Base-by-base conservation (phyloP, 1,284 basidiomycete species). In the Gomphus bonarii region DNA sequence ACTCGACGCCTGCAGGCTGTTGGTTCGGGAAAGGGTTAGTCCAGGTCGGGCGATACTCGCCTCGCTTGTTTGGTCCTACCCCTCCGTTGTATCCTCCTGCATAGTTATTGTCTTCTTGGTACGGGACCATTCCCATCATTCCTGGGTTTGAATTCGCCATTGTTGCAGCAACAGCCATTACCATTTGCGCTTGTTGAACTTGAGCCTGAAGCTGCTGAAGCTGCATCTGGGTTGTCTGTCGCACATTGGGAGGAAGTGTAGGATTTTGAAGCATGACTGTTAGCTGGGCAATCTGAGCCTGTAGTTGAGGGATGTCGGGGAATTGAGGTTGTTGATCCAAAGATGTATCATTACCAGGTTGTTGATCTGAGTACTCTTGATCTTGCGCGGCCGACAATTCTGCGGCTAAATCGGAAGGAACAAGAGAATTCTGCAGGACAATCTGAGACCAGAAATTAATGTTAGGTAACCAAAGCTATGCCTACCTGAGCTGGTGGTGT, bases 281-380 rank as follows among this genome's bases (percentile, higher is more conserved):
- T 47, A 90, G 73, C 65, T 91, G 88, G 36, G 74, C 70, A 61
- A 91, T 82, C 65, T 89, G 85, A 3, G 85, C 85, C 68, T 91
- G 89, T 7, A 91, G 73, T 64, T 88, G 83, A 25, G 85, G 82
- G 61, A 88, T 88, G 85, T 81, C 63, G 84, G 81, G n/a, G 79
- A 75, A 73, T 85, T 76, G 64, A 33, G 56, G 56, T 42, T 44
- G 50, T 53, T 85, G 84, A 66, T 84, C 36, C 30, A 20, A 31
- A 14, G 33, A 18, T 5, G n/a, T 73, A 61, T 76, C 76, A 44
- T 72, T 69, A 59, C 77, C 74, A 2, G 80, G 75, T 64, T 84
- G 79, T 61, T 81, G 78, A 58, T 87, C 81, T 35, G 76, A 75
- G 65, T 84, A 85, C 61, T 83, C 83, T 65, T 83, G 79, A 50